Evolutionary conservation across 257 asterid species (phyloP).

Genomic region (Solanum etuberosum): DNA sequence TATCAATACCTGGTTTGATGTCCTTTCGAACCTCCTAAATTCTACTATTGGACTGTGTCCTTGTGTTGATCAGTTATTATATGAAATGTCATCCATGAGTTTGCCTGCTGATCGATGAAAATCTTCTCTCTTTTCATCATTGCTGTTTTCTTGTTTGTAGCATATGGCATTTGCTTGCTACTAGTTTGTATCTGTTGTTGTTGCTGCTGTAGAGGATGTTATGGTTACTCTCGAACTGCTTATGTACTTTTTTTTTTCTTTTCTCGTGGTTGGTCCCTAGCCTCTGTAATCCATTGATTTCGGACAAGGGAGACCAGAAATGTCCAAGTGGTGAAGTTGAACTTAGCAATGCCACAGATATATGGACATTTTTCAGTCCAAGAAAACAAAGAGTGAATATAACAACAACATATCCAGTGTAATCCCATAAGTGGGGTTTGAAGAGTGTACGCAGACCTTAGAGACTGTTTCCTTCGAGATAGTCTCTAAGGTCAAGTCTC

Average conservation of each 20-base stretch:
- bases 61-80: background rate
- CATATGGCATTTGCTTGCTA: slow-evolving; percentile 42
- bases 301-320: slow-evolving; percentile 38
- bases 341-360: slow-evolving; percentile 52
- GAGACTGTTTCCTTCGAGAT: slow-evolving; percentile 35
- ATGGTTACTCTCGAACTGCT: slow-evolving; percentile 64
- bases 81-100: background rate
- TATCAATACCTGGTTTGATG: background rate
- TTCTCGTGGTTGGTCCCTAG: slow-evolving; percentile 19
- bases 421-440: background rate
- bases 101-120: background rate
- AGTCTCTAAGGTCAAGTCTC: slow-evolving; percentile 34
- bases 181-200: slow-evolving; percentile 47
- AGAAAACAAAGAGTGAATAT: background rate
- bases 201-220: slow-evolving; percentile 15
- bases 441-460: background rate
- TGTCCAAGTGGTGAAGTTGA: slow-evolving; percentile 62
- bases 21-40: background rate
- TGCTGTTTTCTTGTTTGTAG: slow-evolving; percentile 54
- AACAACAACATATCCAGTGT: background rate
- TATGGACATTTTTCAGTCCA: background rate
- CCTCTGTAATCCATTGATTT: slow-evolving; percentile 87
- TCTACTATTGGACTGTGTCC: background rate
- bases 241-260: slow-evolving; percentile 44
- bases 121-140: slow-evolving; percentile 16